Conservation (phyloP, 2,329 filamentous ascomycete genomes). For the Rhinocladiella similis region DNA sequence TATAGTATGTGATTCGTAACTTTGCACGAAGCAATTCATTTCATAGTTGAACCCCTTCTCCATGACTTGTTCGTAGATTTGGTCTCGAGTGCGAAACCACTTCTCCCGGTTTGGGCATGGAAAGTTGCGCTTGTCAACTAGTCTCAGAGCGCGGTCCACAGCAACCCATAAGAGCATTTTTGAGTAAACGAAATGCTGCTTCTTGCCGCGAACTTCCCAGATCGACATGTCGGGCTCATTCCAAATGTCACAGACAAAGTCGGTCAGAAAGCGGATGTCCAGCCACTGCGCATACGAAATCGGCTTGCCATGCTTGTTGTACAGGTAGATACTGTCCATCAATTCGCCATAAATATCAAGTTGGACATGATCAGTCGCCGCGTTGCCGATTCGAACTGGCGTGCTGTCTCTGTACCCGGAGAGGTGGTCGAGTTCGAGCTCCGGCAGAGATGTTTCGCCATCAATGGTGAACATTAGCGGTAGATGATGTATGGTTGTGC, state of each 20-base stretch:
- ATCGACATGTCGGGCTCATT: constrained; percentile 76
- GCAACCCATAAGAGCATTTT: constrained; percentile 84
- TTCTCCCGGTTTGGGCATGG: constrained; percentile 68
- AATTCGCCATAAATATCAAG: constrained; percentile 79
- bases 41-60: constrained; percentile 72
- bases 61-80: constrained; percentile 75
- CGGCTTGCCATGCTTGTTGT: constrained; percentile 77
- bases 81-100: constrained; percentile 68
- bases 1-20: constrained; percentile 69
- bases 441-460: constrained; percentile 72
- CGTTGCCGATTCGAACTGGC: constrained; percentile 76
- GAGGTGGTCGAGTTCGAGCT: constrained; percentile 67
- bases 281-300: constrained; percentile 76
- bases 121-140: constrained; percentile 73
- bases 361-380: constrained; percentile 73
- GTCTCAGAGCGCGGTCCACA: constrained; percentile 71
- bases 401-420: constrained; percentile 70
- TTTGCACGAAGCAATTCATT: constrained; percentile 70
- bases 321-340: constrained; percentile 75
- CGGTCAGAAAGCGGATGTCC: constrained; percentile 65
- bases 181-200: constrained; percentile 78
- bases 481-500: constrained; percentile 40
- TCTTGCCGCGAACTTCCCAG: constrained; percentile 75
- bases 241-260: constrained; percentile 70
- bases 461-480: constrained; percentile 82